phyloP scores from a whole-genome alignment of 176 grass and related monocot genomes.

The Tillandsia fasciculata region DNA sequence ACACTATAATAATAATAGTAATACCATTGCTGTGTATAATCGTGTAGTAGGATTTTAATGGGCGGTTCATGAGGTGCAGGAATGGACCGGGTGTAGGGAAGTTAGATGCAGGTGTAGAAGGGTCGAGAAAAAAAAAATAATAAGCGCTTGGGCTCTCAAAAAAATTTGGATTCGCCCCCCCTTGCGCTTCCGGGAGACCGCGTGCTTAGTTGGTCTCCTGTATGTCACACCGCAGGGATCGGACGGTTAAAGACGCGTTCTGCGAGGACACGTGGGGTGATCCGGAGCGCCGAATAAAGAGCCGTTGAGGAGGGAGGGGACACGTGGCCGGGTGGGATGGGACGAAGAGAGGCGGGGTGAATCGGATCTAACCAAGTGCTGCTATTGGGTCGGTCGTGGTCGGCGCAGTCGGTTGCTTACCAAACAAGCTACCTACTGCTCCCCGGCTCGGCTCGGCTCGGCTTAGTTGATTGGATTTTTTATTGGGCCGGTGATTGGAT shows the following conservation, averaged over 20 bases:
- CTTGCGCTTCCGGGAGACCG: background rate
- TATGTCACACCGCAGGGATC: background rate
- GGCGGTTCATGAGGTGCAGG: no score
- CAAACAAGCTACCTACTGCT: background rate
- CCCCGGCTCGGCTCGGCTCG: background rate
- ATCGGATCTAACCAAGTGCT: background rate
- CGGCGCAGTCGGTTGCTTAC: constrained; percentile 4
- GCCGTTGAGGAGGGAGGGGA: background rate
- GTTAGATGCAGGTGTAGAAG: no score
- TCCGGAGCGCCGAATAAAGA: background rate
- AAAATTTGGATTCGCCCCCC: constrained; percentile 5
- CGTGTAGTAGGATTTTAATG: no score
- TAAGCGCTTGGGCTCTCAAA: background rate
- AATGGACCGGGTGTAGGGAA: no score
- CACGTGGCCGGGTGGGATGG: background rate
- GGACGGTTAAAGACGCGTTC: background rate
- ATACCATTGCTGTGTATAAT: no score
- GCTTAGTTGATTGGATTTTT: background rate
- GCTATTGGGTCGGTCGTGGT: background rate
- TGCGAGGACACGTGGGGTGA: background rate
- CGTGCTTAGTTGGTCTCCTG: background rate
- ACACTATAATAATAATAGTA: no score
- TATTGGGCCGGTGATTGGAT: background rate
- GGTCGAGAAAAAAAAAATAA: background rate
- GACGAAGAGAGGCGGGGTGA: background rate